Percentiles rank a stretch among this genome's conserved stretches.
These are phyloP conservation scores for Agrostemma githago DNA, from an alignment of 148 eudicot genomes.

Conservation along the genomic window DNA sequence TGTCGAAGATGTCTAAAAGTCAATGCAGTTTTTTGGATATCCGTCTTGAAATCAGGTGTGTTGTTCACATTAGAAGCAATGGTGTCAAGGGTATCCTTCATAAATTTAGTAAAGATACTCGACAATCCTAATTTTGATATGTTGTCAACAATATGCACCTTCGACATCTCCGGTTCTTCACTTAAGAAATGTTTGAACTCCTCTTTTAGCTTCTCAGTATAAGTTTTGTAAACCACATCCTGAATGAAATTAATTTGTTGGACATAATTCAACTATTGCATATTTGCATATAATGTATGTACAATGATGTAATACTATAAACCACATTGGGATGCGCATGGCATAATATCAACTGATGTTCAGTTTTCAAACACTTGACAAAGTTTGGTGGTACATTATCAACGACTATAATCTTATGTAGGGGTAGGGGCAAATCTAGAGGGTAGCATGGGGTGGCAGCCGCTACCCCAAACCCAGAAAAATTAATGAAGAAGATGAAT, in stretches of 20 bases:
- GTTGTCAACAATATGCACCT: slow-evolving; percentile 26
- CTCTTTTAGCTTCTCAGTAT: slow-evolving; percentile 18
- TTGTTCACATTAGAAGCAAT: not conserved
- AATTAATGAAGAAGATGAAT: too few species aligned
- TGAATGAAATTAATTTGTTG: slow-evolving; percentile 6
- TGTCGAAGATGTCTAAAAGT: slow-evolving; percentile 41
- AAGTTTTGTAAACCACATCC: slow-evolving; percentile 1
- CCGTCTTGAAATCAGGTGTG: not conserved
- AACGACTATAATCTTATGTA: too few species aligned
- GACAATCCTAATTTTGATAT: slow-evolving; percentile 28
- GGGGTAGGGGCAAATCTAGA: too few species aligned
- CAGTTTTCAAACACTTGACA: too few species aligned
- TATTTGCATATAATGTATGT: too few species aligned
- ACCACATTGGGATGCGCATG: too few species aligned
- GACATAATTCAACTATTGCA: too few species aligned
- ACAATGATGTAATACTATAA: too few species aligned
- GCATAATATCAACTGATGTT: too few species aligned
- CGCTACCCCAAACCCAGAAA: too few species aligned
- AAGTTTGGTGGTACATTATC: too few species aligned
- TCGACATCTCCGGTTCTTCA: slow-evolving; percentile 11
- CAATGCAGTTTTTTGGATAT: slow-evolving; percentile 25
- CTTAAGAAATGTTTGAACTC: slow-evolving; percentile 10
- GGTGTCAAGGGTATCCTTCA: slow-evolving; percentile 22
- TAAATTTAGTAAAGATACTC: slow-evolving; percentile 20
- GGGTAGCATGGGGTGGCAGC: too few species aligned